phyloP scores from a whole-genome alignment of 106 monocot species.

The Platanthera guangdongensis region DNA sequence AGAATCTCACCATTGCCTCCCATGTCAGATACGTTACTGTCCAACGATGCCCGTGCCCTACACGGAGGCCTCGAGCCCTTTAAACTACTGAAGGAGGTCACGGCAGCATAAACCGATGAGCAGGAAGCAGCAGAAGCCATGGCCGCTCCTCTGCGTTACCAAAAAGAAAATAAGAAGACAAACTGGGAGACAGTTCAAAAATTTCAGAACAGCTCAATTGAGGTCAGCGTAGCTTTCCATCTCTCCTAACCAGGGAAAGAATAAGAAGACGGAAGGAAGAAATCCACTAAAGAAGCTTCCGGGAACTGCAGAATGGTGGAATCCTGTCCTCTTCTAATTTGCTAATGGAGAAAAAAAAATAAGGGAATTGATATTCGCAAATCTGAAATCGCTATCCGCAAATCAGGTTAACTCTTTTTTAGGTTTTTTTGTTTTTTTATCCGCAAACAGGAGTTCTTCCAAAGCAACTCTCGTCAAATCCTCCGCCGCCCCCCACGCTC shows the following conservation, averaged over 20 bases:
- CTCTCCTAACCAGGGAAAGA: not conserved
- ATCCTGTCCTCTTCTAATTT: not conserved
- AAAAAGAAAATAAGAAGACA: conserved; percentile 7
- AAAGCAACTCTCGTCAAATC: too few relatives aligned
- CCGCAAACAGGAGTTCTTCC: too few relatives aligned
- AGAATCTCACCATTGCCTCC: conserved; percentile 47
- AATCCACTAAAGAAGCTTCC: not conserved
- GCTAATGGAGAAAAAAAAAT: not conserved
- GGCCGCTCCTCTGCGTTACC: not conserved
- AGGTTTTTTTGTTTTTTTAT: too few relatives aligned
- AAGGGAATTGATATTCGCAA: too few relatives aligned
- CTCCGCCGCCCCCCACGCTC: too few relatives aligned
- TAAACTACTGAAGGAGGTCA: conserved; percentile 8
- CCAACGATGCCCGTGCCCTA: conserved; percentile 37
- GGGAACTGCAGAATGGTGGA: not conserved
- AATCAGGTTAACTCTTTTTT: too few relatives aligned
- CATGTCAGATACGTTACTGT: conserved; percentile 70
- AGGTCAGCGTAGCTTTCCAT: not conserved
- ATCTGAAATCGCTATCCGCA: too few relatives aligned
- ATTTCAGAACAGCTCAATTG: not conserved
- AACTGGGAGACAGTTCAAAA: not conserved
- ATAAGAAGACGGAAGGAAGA: not conserved
- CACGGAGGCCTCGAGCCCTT: not conserved
- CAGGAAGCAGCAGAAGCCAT: conserved; percentile 37
- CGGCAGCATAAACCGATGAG: conserved; percentile 15